These are phyloP conservation scores for Pichia sp. DNA, from an alignment of 1,139 yeast species.

Conservation along the genomic window DNA sequence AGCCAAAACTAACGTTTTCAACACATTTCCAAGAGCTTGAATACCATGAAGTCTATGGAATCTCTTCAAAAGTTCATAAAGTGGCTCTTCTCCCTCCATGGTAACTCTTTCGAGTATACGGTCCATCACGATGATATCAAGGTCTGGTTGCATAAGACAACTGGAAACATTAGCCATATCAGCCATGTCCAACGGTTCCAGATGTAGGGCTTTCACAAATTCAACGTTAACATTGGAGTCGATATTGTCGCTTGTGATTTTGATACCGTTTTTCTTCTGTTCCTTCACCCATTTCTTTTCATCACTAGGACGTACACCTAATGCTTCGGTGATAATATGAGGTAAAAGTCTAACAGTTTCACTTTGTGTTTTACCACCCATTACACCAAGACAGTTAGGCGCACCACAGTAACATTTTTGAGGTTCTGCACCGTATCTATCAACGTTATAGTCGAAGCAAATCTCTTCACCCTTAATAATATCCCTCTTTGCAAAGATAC, in stretches of 20 bases:
- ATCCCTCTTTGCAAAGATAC: conserved; percentile 77
- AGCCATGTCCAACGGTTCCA: conserved; percentile 42
- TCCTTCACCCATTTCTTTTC: conserved; percentile 61
- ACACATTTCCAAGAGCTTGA: conserved; percentile 60
- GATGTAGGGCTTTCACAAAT: conserved; percentile 54
- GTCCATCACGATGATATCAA: conserved; percentile 57
- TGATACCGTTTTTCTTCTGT: conserved; percentile 41
- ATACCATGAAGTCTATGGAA: conserved; percentile 84
- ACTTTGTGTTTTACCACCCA: conserved; percentile 97
- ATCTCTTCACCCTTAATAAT: conserved; percentile 82
- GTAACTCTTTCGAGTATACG: conserved; percentile 56
- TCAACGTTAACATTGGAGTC: conserved; percentile 56
- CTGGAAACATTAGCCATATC: conserved; percentile 80
- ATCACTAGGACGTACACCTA: conserved; percentile 64
- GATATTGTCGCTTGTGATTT: conserved; percentile 44
- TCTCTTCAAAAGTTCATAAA: conserved; percentile 46
- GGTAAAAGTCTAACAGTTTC: conserved; percentile 82
- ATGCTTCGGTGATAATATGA: conserved; percentile 75
- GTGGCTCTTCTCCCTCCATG: conserved; percentile 44
- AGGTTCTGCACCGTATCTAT: conserved; percentile 89
- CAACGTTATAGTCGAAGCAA: conserved; percentile 94
- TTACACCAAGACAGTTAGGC: conserved; percentile 80
- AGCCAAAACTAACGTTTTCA: conserved; percentile 33
- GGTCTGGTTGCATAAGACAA: conserved; percentile 63
- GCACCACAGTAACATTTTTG: conserved; percentile 96